Conservation (phyloP, 257 asterid genomes). For the Plantago elongata region DNA sequence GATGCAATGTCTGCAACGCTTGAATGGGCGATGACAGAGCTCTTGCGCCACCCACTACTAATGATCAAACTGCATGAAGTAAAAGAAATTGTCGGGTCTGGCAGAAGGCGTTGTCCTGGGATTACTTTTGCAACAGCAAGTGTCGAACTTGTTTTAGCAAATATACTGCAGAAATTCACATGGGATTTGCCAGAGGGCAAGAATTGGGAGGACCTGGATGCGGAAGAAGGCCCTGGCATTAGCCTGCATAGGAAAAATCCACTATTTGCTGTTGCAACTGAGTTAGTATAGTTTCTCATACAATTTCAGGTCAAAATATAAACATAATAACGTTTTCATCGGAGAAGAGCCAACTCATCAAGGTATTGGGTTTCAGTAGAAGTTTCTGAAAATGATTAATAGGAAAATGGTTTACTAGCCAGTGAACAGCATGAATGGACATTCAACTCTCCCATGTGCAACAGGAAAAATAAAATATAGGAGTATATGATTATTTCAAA, state of each 20-base stretch:
- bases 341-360: no score
- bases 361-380: no score
- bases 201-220: conserved; percentile 22
- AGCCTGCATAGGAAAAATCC: conserved; percentile 26
- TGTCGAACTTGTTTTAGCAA: conserved; percentile 32
- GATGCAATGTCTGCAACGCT: conserved; percentile 22
- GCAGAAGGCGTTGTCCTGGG: conserved; percentile 41
- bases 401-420: no score
- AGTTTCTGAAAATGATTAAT: no score
- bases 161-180: conserved; percentile 27
- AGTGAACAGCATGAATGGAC: no score
- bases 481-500: no score
- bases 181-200: conserved; percentile 25
- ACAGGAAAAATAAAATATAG: no score
- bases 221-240: conserved; percentile 24
- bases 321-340: no score
- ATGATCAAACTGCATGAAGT: conserved; percentile 28
- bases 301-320: no score
- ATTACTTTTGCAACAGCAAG: conserved; percentile 20
- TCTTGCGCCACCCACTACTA: conserved; percentile 20
- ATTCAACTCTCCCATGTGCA: no score
- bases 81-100: conserved; percentile 22
- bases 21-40: conserved; percentile 29
- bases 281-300: not conserved
- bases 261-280: conserved; percentile 24